phyloP scores from a whole-genome alignment of 148 eudicot species.

The Silene conica region DNA sequence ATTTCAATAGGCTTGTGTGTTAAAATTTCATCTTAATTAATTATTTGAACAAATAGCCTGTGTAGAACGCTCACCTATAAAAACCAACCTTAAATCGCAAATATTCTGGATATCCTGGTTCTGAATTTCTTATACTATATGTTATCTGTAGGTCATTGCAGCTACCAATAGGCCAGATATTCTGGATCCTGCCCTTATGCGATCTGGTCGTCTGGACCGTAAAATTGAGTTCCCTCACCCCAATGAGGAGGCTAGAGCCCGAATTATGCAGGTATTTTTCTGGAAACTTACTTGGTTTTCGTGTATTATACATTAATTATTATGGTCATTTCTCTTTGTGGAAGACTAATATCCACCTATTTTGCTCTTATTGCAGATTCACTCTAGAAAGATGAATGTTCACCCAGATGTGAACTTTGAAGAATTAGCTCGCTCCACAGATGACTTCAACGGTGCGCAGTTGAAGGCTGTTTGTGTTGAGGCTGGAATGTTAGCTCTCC shows the following conservation, averaged over 20 bases:
- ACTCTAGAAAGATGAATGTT: slow-evolving; percentile 97
- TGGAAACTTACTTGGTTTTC: not conserved
- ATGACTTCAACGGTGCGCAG: slow-evolving; percentile 96
- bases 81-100: not conserved
- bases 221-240: slow-evolving; percentile 99
- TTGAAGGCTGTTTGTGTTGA: slow-evolving; percentile 97
- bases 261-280: slow-evolving; percentile 69
- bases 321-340: not conserved
- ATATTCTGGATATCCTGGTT: not conserved
- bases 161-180: slow-evolving; percentile 98
- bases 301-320: not conserved
- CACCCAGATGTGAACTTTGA: slow-evolving; percentile 98
- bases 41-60: not conserved
- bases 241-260: slow-evolving; percentile 95
- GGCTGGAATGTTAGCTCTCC: slow-evolving; percentile 97
- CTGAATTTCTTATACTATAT: not conserved
- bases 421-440: slow-evolving; percentile 95
- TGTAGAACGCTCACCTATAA: not conserved
- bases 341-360: not conserved
- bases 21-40: not conserved
- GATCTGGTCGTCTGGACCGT: slow-evolving; percentile 98
- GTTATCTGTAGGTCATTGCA: slow-evolving; percentile 64
- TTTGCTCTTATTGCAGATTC: slow-evolving; percentile 49
- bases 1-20: not conserved
- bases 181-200: slow-evolving; percentile 93